These are phyloP conservation scores for Ganoderma boninense DNA, from an alignment of 1,284 basidiomycete genomes.

Conservation along the genomic window DNA sequence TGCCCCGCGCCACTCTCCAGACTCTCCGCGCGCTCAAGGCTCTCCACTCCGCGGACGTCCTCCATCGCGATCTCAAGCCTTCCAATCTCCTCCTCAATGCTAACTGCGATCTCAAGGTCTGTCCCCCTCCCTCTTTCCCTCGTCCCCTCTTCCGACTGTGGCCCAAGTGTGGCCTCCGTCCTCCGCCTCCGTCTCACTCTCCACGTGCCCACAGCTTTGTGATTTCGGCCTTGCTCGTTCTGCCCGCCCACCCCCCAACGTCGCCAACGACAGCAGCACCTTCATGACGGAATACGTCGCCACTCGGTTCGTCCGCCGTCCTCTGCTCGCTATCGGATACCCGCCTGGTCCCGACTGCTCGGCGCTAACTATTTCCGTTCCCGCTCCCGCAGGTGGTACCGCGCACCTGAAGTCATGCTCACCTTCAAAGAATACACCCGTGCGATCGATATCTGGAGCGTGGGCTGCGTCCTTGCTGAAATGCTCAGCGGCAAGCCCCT, in stretches of 20 bases:
- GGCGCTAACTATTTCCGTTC: slow-evolving; percentile 20
- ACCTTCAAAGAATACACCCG: slow-evolving; percentile 95
- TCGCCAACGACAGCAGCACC: slow-evolving; percentile 83
- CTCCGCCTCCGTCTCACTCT: slow-evolving; percentile 57
- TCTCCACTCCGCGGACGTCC: slow-evolving; percentile 89
- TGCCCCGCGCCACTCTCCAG: slow-evolving; percentile 46
- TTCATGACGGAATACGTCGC: slow-evolving; percentile 98
- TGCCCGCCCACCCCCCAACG: slow-evolving; percentile 81
- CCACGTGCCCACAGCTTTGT: slow-evolving; percentile 65
- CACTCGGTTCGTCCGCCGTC: slow-evolving; percentile 60
- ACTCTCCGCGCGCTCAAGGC: slow-evolving; percentile 92
- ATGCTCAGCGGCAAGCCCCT: slow-evolving; percentile 92
- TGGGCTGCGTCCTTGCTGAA: slow-evolving; percentile 93
- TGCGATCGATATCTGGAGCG: slow-evolving; percentile 94
- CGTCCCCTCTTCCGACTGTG: slow-evolving; percentile 92
- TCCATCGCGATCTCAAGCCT: slow-evolving; percentile 92
- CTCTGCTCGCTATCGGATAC: slow-evolving; percentile 7
- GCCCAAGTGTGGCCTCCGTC: slow-evolving; percentile 65
- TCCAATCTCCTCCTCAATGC: slow-evolving; percentile 93
- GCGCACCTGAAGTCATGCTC: slow-evolving; percentile 95
- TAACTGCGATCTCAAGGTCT: slow-evolving; percentile 93
- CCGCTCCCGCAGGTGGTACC: slow-evolving; percentile 78
- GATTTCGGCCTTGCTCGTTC: slow-evolving; percentile 94
- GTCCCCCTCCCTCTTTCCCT: slow-evolving; percentile 75
- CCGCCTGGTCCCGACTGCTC: slow-evolving; percentile 7